Conservation (phyloP, 2,329 filamentous ascomycete genomes). For the Colletotrichum gloeosporioides region DNA sequence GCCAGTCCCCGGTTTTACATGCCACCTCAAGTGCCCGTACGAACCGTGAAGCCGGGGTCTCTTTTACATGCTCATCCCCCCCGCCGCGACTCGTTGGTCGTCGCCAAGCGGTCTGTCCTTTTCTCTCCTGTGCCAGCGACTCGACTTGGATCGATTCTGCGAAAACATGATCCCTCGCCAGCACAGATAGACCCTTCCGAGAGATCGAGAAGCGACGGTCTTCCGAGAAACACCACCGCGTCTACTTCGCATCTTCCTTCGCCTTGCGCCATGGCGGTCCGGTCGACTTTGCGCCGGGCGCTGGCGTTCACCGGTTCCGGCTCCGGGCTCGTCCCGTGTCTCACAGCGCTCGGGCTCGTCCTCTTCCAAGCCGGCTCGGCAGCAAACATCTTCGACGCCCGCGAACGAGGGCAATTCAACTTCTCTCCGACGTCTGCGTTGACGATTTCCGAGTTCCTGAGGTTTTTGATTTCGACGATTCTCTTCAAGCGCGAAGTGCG, state of each 20-base stretch:
- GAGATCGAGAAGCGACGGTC: neutral
- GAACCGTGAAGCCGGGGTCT: neutral
- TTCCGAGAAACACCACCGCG: neutral
- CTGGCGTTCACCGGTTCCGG: conserved; percentile 6
- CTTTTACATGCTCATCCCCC: neutral
- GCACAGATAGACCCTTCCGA: neutral
- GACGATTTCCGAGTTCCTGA: conserved; percentile 32
- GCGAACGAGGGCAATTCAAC: conserved; percentile 27
- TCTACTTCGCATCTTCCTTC: neutral
- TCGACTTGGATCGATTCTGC: neutral
- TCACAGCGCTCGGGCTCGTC: conserved; percentile 37
- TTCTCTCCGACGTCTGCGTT: conserved; percentile 35
- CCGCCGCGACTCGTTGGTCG: neutral
- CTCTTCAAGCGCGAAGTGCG: conserved; percentile 29
- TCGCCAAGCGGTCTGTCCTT: neutral
- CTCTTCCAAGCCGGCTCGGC: conserved; percentile 37
- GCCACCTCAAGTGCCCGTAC: neutral
- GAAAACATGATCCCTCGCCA: neutral
- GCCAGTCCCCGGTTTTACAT: neutral
- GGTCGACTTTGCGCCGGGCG: neutral
- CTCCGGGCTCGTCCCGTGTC: conserved; percentile 18
- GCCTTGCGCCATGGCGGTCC: neutral
- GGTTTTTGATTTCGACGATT: conserved; percentile 30
- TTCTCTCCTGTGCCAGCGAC: neutral
- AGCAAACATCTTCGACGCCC: conserved; percentile 33